These are phyloP conservation scores for Sugiyamaella floridensis DNA, from an alignment of 805 yeast genomes.

Conservation along the genomic window DNA sequence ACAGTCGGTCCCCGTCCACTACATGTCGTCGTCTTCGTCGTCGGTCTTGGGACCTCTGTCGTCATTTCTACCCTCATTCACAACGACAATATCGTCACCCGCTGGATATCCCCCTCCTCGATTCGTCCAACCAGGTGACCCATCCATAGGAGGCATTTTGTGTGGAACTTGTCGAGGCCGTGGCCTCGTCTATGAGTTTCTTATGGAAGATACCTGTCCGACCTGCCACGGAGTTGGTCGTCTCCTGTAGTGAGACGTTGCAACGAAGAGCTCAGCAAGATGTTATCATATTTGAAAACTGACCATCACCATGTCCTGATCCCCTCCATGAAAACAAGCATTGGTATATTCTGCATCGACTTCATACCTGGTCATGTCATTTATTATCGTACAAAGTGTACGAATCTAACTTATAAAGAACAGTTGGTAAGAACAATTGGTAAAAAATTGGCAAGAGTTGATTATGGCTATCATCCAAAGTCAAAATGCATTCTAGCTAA, in stretches of 20 bases:
- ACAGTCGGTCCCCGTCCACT: conserved; percentile 23
- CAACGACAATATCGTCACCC: conserved; percentile 12
- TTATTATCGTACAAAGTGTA: too few relatives aligned
- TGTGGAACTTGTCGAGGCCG: conserved; percentile 70
- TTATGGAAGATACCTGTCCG: conserved; percentile 58
- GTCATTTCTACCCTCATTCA: conserved; percentile 14
- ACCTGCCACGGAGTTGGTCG: conserved; percentile 66
- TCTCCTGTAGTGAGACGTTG: conserved; percentile 4
- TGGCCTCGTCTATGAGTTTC: conserved; percentile 48
- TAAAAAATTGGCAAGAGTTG: too few relatives aligned
- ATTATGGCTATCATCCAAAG: too few relatives aligned
- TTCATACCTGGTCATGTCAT: too few relatives aligned
- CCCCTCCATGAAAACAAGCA: too few relatives aligned
- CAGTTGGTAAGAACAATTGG: too few relatives aligned
- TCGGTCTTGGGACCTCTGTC: conserved; percentile 11
- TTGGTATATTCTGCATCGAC: too few relatives aligned
- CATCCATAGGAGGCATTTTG: conserved; percentile 60
- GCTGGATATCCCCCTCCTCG: conserved; percentile 33
- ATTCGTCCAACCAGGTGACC: conserved; percentile 69
- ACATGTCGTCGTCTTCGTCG: conserved; percentile 18
- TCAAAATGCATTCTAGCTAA: too few relatives aligned
- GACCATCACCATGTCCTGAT: too few relatives aligned
- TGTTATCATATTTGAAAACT: too few relatives aligned
- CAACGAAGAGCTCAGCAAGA: too few relatives aligned
- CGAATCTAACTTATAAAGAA: too few relatives aligned